Evolutionary conservation across 306 rosid genomes (phyloP).

Genomic region (Quercus cerris): DNA sequence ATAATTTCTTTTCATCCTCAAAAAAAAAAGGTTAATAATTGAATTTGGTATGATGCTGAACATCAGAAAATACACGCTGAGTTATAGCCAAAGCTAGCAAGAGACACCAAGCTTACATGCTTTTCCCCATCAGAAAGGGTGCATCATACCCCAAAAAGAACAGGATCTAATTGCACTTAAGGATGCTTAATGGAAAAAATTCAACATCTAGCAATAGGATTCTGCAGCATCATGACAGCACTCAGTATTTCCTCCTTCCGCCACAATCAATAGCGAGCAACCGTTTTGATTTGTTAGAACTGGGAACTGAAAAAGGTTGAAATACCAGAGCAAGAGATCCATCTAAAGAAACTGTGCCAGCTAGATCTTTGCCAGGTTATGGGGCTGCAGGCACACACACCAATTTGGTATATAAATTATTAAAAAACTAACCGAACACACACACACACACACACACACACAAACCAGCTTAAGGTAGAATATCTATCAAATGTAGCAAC

Average conservation of each 20-base stretch:
- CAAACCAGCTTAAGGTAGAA: not conserved
- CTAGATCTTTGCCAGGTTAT: slow-evolving; percentile 47
- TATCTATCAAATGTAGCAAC: too few relatives aligned
- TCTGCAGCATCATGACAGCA: not conserved
- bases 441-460: not conserved
- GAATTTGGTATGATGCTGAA: too few relatives aligned
- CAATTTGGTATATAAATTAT: not conserved
- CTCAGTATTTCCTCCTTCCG: not conserved
- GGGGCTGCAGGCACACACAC: slow-evolving; percentile 47
- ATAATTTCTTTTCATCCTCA: too few relatives aligned
- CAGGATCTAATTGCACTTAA: not conserved
- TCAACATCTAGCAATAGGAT: not conserved
- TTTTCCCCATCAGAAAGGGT: not conserved
- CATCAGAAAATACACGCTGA: too few relatives aligned
- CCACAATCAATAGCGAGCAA: not conserved
- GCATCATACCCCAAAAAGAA: not conserved
- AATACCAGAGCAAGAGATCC: not conserved
- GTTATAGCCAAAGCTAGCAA: not conserved
- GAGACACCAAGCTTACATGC: not conserved
- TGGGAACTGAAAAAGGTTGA: not conserved
- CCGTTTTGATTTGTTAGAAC: not conserved
- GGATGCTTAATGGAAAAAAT: not conserved
- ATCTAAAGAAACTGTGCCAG: slow-evolving; percentile 37
- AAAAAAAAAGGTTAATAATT: too few relatives aligned
- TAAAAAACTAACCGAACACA: not conserved